Conservation (phyloP, 78 protist species). For the Dictyostelium brefeldianum region DNA sequence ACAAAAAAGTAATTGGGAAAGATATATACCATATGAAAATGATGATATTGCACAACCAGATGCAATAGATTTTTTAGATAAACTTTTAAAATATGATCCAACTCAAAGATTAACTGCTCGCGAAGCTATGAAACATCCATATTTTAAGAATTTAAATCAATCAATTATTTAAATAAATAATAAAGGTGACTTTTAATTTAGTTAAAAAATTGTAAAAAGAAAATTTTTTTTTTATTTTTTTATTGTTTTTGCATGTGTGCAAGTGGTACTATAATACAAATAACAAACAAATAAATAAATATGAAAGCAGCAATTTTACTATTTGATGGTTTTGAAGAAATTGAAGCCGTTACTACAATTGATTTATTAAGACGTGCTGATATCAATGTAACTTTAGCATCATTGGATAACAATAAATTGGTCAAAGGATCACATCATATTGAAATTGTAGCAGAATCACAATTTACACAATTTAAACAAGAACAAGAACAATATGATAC, state of each 20-base stretch:
- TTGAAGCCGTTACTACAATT: constrained; percentile 4
- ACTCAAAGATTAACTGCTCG: constrained; percentile 83
- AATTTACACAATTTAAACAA: not conserved
- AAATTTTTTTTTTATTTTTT: not conserved
- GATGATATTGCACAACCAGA: constrained; percentile 89
- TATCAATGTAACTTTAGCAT: not conserved
- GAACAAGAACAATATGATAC: not conserved
- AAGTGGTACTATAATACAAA: not conserved
- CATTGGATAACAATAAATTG: not conserved
- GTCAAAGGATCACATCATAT: constrained; percentile 23
- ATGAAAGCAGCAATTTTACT: constrained; percentile 3
- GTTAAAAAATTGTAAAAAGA: not conserved
- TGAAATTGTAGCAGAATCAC: not conserved
- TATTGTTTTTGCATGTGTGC: no score
- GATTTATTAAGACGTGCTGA: constrained; percentile 21
- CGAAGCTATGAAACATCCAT: constrained; percentile 85
- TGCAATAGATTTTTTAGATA: constrained; percentile 97
- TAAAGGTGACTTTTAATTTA: not conserved
- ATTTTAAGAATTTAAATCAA: constrained; percentile 47
- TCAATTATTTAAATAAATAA: not conserved
- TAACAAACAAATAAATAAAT: not conserved
- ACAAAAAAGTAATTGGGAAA: constrained; percentile 56
- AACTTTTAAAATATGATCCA: constrained; percentile 96
- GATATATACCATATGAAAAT: constrained; percentile 78
- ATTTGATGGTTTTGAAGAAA: constrained; percentile 26